Conservation (phyloP, 2,329 filamentous ascomycete genomes). For the Aquanectria penicillioides region DNA sequence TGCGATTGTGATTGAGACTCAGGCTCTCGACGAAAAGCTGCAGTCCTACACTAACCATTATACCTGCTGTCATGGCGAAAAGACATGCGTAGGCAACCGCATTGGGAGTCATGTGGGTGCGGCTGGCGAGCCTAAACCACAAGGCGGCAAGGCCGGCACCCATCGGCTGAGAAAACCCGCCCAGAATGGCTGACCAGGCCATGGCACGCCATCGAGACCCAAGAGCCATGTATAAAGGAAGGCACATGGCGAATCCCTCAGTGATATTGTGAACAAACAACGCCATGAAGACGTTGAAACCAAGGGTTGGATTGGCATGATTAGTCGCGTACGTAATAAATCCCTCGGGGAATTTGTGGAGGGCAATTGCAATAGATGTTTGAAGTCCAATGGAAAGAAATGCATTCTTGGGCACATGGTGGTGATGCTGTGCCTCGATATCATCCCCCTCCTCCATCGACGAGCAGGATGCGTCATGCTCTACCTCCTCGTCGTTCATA, state of each 20-base stretch:
- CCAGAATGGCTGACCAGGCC: conserved; percentile 82
- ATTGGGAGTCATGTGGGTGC: conserved; percentile 60
- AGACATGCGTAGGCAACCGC: conserved; percentile 78
- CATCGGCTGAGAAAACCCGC: conserved; percentile 86
- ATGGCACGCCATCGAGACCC: conserved; percentile 84
- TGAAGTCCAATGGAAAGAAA: conserved; percentile 96
- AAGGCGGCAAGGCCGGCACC: conserved; percentile 85
- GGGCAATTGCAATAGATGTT: conserved; percentile 91
- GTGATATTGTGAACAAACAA: conserved; percentile 98
- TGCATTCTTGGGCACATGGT: conserved; percentile 93
- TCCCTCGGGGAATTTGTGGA: conserved; percentile 93
- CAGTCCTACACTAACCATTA: conserved; percentile 94
- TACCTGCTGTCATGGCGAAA: conserved; percentile 90
- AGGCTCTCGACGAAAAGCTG: conserved; percentile 89
- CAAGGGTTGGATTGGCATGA: conserved; percentile 89
- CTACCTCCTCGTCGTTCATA: conserved; percentile 35
- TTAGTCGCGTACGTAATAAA: conserved; percentile 97
- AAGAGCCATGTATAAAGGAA: conserved; percentile 92
- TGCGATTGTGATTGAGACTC: conserved; percentile 81
- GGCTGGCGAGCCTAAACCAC: conserved; percentile 80
- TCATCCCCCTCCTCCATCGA: conserved; percentile 53
- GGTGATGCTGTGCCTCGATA: conserved; percentile 76
- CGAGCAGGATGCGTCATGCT: conserved; percentile 39
- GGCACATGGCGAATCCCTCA: conserved; percentile 92
- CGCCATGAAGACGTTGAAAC: conserved; percentile 92